Evolutionary conservation across 2,329 filamentous ascomycete species (phyloP).

Genomic region (Xylaria sp.): DNA sequence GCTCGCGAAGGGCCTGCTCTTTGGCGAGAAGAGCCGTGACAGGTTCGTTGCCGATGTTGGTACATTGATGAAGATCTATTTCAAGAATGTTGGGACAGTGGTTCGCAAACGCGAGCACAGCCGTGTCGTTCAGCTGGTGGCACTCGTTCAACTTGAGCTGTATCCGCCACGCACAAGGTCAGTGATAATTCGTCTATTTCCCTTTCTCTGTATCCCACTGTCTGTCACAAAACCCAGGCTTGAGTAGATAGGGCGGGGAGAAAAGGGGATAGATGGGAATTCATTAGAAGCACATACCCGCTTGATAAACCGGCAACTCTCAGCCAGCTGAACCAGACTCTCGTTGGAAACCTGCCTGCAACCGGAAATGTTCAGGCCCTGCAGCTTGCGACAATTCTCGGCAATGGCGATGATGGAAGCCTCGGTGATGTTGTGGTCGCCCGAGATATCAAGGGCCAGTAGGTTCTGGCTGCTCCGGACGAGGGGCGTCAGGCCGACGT

Average conservation of each 20-base stretch:
- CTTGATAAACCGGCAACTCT: constrained; percentile 87
- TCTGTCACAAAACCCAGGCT: background rate
- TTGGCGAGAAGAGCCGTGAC: constrained; percentile 83
- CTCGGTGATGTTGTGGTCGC: constrained; percentile 69
- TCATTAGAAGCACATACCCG: constrained; percentile 66
- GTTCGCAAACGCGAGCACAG: constrained; percentile 85
- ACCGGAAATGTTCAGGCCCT: constrained; percentile 91
- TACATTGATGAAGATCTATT: constrained; percentile 92
- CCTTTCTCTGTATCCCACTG: constrained; percentile 10
- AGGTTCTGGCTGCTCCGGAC: constrained; percentile 83
- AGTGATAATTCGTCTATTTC: constrained; percentile 40
- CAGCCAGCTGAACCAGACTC: constrained; percentile 82
- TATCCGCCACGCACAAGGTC: constrained; percentile 52
- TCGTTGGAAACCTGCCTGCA: constrained; percentile 88
- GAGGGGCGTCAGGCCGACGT: constrained; percentile 82
- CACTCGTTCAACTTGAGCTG: constrained; percentile 96
- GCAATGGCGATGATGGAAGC: constrained; percentile 70
- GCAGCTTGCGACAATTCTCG: constrained; percentile 82
- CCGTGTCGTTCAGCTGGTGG: constrained; percentile 81
- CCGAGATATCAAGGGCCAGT: constrained; percentile 89
- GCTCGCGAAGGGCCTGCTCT: constrained; percentile 85
- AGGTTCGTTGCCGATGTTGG: constrained; percentile 81
- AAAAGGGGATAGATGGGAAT: background rate
- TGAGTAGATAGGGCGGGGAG: background rate
- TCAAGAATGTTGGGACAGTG: constrained; percentile 94